Base-by-base conservation (phyloP, 257 asterid genomes). In the Datura wrightii region DNA sequence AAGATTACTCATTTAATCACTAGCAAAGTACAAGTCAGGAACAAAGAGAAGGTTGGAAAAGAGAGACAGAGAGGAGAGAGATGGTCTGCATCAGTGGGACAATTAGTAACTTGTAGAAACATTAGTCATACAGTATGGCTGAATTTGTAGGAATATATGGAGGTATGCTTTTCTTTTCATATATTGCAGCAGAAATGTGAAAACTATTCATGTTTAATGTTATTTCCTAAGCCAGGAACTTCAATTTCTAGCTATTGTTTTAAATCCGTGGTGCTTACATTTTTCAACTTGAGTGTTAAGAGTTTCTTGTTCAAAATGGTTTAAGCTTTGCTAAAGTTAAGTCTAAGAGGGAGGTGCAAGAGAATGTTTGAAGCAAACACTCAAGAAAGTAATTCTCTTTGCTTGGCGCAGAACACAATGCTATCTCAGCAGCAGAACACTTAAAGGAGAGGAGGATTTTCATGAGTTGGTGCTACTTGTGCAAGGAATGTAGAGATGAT, bases 371-470 rank as follows among this genome's bases (percentile, higher is more conserved):
- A 67, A 37, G 10, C 31, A 37, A 67, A 67, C 50, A 67, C 76
- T 37, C 50, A 37, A 67, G 76, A 62, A 15, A 31, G 70, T 62
- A 24, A 62, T 62, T 62, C 16, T 11, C 56, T 53, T 13, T 53
- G 56, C 56, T 53, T 53, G 56, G 56, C 2, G 15, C 56, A 53
- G 56, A 11, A 16, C 14, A 13, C 54, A 2, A 10, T 1, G 54
- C 56, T 42, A 72, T 10, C 80, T 44, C 41, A 44, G 53, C n/a
- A 63, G 79, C 39, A 72, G 4, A 10, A 72, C 54, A 41, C 8
- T 71, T 71, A 5, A 44, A 44, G 80, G 60, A 13, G 81, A 48
- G 60, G 56, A 74, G 59, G 56, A 72, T 74, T 74, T 48, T 8
- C 58, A 3, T 74, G 60, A 74, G 59, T 74, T 46, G 81, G 54